Evolutionary conservation across 257 asterid species (phyloP).

Genomic region (Echium plantagineum): DNA sequence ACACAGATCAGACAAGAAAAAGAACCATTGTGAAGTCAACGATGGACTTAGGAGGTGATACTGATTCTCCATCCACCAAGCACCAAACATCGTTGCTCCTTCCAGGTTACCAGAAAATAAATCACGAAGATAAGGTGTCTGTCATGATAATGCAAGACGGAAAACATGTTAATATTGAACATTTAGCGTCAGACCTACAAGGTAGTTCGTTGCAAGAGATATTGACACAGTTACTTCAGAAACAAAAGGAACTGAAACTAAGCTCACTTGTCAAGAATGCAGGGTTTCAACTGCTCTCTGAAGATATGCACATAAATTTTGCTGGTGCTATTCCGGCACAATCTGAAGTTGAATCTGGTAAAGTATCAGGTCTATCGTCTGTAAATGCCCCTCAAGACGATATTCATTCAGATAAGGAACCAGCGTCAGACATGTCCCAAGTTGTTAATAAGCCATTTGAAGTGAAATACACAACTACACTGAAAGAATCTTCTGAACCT

Average conservation of each 20-base stretch:
- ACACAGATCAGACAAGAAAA: slow-evolving; percentile 26
- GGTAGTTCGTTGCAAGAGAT: slow-evolving; percentile 73
- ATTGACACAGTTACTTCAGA: slow-evolving; percentile 51
- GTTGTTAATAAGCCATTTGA: slow-evolving; percentile 5
- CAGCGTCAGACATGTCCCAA: slow-evolving; percentile 6
- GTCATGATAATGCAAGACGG: slow-evolving; percentile 48
- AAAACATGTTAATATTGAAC: slow-evolving; percentile 51
- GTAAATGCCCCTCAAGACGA: slow-evolving; percentile 14
- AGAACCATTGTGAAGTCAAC: slow-evolving; percentile 23
- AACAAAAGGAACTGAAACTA: slow-evolving; percentile 53
- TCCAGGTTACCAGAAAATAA: slow-evolving; percentile 34
- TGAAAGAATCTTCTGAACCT: slow-evolving; percentile 19
- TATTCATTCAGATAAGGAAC: slow-evolving; percentile 10
- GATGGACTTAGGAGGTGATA: slow-evolving; percentile 18
- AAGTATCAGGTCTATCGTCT: slow-evolving; percentile 24
- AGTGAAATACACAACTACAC: slow-evolving; percentile 19
- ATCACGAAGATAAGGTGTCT: slow-evolving; percentile 59
- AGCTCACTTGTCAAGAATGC: slow-evolving; percentile 80
- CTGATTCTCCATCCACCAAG: slow-evolving; percentile 28
- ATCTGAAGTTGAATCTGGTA: slow-evolving; percentile 34
- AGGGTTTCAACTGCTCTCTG: slow-evolving; percentile 86
- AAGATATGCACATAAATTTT: slow-evolving; percentile 54
- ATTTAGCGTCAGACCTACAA: slow-evolving; percentile 47
- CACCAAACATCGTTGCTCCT: slow-evolving; percentile 33
- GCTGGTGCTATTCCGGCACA: slow-evolving; percentile 31